Conservation (phyloP, 2,329 filamentous ascomycete species). For the Stachybotrys elegans region DNA sequence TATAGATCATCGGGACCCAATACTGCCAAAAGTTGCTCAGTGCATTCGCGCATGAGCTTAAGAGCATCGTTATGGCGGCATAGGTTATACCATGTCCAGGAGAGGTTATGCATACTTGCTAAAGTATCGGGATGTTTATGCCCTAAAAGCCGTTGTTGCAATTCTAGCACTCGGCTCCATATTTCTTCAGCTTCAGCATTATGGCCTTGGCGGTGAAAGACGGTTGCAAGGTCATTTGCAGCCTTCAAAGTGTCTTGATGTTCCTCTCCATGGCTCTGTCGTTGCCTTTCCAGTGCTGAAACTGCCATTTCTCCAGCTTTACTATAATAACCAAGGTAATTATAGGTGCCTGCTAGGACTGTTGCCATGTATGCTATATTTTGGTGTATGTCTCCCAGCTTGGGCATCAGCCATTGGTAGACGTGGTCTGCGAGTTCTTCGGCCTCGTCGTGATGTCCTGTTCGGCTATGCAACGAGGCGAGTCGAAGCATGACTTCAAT, state of each 20-base stretch:
- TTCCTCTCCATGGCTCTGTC: not conserved
- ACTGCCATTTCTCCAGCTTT: not conserved
- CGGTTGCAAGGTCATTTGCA: not conserved
- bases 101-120: too few species aligned
- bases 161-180: too few species aligned
- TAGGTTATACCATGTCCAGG: too few species aligned
- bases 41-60: too few species aligned
- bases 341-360: not conserved
- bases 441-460: not conserved
- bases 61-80: too few species aligned
- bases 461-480: too few species aligned
- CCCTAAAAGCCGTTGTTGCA: too few species aligned
- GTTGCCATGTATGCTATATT: not conserved
- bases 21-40: too few species aligned
- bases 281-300: not conserved
- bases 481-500: too few species aligned
- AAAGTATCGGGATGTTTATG: too few species aligned
- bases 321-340: not conserved
- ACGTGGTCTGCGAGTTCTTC: not conserved
- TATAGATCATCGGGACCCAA: too few species aligned
- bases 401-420: not conserved
- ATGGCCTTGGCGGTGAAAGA: not conserved
- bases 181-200: not conserved
- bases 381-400: not conserved
- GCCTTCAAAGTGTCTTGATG: not conserved